phyloP scores from a whole-genome alignment of 2,329 filamentous ascomycete genomes.

The Aspergillus japonicus region DNA sequence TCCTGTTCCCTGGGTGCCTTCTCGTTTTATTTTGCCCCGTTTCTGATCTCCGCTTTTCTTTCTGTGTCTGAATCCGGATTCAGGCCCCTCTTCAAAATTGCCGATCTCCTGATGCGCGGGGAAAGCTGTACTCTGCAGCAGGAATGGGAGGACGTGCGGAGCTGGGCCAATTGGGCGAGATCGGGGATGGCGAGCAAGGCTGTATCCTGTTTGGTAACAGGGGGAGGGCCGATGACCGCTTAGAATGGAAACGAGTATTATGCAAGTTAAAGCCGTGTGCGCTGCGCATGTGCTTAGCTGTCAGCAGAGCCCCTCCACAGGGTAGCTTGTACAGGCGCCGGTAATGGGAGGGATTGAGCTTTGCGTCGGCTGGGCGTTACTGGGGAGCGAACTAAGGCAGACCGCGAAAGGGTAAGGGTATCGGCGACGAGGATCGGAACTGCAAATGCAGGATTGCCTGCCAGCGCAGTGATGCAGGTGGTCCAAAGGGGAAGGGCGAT shows the following conservation, averaged over 20 bases:
- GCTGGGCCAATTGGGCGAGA: slow-evolving; percentile 31
- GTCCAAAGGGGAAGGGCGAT: slow-evolving; percentile 34
- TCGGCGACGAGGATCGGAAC: slow-evolving; percentile 28
- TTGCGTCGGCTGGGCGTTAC: slow-evolving; percentile 15
- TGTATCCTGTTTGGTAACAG: slow-evolving; percentile 6
- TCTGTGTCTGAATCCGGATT: slow-evolving; percentile 19
- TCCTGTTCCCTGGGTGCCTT: slow-evolving; percentile 12
- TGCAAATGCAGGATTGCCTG: slow-evolving; percentile 34
- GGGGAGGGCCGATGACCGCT: slow-evolving; percentile 11
- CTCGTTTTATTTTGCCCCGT: slow-evolving; percentile 21
- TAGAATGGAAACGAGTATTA: slow-evolving; percentile 17
- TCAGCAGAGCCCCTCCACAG: slow-evolving; percentile 25
- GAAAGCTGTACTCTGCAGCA: slow-evolving; percentile 35
- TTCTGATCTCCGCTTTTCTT: slow-evolving; percentile 19
- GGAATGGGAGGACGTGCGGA: slow-evolving; percentile 26
- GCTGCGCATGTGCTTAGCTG: slow-evolving; percentile 29
- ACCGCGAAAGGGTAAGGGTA: slow-evolving; percentile 15
- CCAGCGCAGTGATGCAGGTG: slow-evolving; percentile 39
- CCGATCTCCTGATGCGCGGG: slow-evolving; percentile 35
- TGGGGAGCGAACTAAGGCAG: slow-evolving; percentile 7
- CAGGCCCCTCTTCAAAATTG: slow-evolving; percentile 28
- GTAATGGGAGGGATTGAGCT: slow-evolving; percentile 12
- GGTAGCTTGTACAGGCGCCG: slow-evolving; percentile 9
- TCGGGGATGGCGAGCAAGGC: slow-evolving; percentile 16
- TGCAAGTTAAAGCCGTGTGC: slow-evolving; percentile 26